These are phyloP conservation scores for Vanderwaltozyma verrucispora DNA, from an alignment of 805 yeast genomes.

Conservation along the genomic window DNA sequence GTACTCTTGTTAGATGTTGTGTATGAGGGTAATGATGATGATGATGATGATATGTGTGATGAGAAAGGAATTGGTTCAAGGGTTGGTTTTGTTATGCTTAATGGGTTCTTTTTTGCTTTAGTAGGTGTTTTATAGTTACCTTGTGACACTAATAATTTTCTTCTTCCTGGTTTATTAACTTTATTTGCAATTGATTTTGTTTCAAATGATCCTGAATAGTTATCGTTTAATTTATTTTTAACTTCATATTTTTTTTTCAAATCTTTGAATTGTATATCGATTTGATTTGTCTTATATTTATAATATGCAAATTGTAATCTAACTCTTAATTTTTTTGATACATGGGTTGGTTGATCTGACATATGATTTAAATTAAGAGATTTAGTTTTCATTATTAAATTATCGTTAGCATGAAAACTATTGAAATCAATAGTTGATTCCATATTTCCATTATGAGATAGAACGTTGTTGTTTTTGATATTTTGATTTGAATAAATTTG, in stretches of 20 bases:
- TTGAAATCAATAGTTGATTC: too few relatives aligned
- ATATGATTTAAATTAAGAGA: not conserved
- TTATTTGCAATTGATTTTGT: not conserved
- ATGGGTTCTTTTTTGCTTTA: too few relatives aligned
- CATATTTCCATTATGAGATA: too few relatives aligned
- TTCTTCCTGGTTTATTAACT: conserved; percentile 6
- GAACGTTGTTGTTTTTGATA: too few relatives aligned
- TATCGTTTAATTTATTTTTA: not conserved
- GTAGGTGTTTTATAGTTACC: conserved; percentile 21
- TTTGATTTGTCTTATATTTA: conserved; percentile 41
- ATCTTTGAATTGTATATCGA: conserved; percentile 14
- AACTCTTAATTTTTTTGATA: conserved; percentile 32
- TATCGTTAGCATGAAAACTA: too few relatives aligned
- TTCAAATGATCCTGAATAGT: not conserved
- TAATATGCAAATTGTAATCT: conserved; percentile 43
- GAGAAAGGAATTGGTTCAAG: too few relatives aligned
- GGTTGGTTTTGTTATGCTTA: too few relatives aligned
- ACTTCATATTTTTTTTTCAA: conserved; percentile 3
- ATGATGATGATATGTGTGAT: too few relatives aligned
- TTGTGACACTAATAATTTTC: conserved; percentile 21
- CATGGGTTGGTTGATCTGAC: not conserved
- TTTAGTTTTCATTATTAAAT: not conserved
- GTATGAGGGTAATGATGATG: too few relatives aligned
- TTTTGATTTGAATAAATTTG: not conserved
- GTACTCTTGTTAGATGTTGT: conserved; percentile 1